A percentile compares a stretch with the other conserved stretches of the same genome.
These are phyloP conservation scores for Pythium myriotylum DNA, from an alignment of 352 stramenopile species.

Conservation along the genomic window DNA sequence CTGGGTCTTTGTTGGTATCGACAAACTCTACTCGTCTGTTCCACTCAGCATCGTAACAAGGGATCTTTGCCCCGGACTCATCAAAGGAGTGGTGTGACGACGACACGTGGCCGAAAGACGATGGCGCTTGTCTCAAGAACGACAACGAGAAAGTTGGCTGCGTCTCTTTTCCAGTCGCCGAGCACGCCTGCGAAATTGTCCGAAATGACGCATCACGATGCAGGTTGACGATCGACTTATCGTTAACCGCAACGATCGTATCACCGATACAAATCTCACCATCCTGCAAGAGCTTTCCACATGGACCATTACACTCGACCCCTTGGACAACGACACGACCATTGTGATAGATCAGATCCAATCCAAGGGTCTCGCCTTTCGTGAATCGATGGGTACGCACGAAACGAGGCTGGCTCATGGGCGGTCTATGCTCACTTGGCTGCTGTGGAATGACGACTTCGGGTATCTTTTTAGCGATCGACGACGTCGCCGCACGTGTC, in stretches of 20 bases:
- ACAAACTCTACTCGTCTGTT: constrained; percentile 83
- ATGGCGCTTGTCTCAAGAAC: constrained; percentile 62
- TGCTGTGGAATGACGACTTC: background rate
- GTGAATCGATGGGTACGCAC: constrained; percentile 68
- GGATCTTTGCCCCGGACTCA: constrained; percentile 5
- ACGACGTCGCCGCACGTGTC: constrained; percentile 73
- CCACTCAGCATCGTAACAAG: constrained; percentile 74
- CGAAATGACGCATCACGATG: constrained; percentile 78
- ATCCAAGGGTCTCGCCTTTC: constrained; percentile 56
- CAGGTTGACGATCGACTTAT: constrained; percentile 81
- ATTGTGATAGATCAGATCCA: constrained; percentile 83
- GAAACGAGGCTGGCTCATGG: constrained; percentile 38
- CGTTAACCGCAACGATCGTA: constrained; percentile 74
- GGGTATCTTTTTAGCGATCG: constrained; percentile 31
- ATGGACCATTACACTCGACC: constrained; percentile 66
- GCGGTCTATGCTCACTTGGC: background rate
- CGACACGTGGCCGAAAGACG: constrained; percentile 24
- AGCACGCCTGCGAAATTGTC: constrained; percentile 70
- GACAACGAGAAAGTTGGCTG: constrained; percentile 58
- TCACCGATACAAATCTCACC: constrained; percentile 79
- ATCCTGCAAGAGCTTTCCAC: constrained; percentile 59
- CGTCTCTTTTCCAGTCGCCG: constrained; percentile 15
- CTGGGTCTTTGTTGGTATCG: constrained; percentile 28
- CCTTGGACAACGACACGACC: constrained; percentile 79
- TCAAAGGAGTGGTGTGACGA: constrained; percentile 1